These are phyloP conservation scores for Tetracladium marchalianum DNA, from an alignment of 495 filamentous ascomycete genomes.

Conservation along the genomic window DNA sequence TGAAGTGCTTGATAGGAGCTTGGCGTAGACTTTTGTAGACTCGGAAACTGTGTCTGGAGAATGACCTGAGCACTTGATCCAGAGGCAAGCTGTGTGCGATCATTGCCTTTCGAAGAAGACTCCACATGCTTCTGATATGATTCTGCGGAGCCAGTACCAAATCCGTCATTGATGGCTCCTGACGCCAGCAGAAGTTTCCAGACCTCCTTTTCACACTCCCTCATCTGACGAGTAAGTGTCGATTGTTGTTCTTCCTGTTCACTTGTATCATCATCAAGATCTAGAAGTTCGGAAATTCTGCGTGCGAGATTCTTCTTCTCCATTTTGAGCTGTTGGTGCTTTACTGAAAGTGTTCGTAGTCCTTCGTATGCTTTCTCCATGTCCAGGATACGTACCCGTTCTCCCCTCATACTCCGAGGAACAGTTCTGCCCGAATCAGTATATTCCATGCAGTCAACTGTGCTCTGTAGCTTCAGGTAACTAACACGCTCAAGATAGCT, in stretches of 20 bases:
- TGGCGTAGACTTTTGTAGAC: background rate
- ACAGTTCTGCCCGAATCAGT: conserved; percentile 1
- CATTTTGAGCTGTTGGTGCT: background rate
- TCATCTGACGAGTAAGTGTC: conserved; percentile 6
- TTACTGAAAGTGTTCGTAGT: background rate
- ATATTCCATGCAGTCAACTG: conserved; percentile 13
- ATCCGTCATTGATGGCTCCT: conserved; percentile 17
- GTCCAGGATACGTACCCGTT: conserved; percentile 10
- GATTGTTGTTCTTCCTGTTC: conserved; percentile 6
- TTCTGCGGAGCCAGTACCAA: conserved; percentile 7
- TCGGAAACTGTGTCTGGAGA: conserved; percentile 35
- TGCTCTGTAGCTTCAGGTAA: conserved; percentile 14
- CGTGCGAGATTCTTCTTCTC: conserved; percentile 7
- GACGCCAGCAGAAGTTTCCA: conserved; percentile 9
- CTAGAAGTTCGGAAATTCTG: conserved; percentile 5
- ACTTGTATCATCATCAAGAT: conserved; percentile 7
- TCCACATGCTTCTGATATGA: background rate
- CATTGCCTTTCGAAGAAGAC: conserved; percentile 1
- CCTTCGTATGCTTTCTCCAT: conserved; percentile 8
- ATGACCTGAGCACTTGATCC: conserved; percentile 32
- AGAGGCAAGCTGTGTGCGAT: conserved; percentile 1
- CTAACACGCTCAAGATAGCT: conserved; percentile 15
- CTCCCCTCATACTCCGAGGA: conserved; percentile 11
- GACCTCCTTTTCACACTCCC: conserved; percentile 10
- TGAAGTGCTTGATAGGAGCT: background rate